Conservation (phyloP, 306 rosid genomes). For the Ammopiptanthus mongolicus region DNA sequence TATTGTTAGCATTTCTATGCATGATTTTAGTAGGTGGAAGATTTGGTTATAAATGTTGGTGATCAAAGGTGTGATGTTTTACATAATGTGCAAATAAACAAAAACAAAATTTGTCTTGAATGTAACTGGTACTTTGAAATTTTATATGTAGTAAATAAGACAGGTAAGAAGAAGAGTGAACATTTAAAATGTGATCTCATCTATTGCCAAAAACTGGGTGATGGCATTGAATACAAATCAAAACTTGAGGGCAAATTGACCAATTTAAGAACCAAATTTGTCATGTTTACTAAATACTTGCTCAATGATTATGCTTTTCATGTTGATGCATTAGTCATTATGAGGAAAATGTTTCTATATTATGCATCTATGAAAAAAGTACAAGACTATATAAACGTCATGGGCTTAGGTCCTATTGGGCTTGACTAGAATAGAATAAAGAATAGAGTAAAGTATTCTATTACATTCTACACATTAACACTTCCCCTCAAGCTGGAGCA, state of each 20-base stretch:
- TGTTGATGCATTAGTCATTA: not conserved
- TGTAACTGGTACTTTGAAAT: not conserved
- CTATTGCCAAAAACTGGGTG: not conserved
- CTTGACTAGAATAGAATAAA: too few relatives aligned
- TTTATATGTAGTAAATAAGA: not conserved
- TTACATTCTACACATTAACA: too few relatives aligned
- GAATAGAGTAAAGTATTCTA: too few relatives aligned
- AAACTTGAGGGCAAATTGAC: not conserved
- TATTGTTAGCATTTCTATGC: not conserved
- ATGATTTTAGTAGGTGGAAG: not conserved
- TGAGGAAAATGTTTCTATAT: too few relatives aligned
- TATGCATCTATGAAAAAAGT: too few relatives aligned
- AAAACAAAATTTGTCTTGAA: not conserved
- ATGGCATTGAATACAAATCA: not conserved
- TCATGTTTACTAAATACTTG: not conserved
- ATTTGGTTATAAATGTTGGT: not conserved
- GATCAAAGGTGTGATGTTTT: not conserved
- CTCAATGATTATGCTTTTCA: not conserved
- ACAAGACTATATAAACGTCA: too few relatives aligned
- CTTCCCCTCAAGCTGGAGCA: too few relatives aligned
- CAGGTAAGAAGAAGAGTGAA: not conserved
- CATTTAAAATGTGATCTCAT: not conserved
- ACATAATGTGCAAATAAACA: not conserved
- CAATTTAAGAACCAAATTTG: not conserved
- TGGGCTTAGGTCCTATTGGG: too few relatives aligned